phyloP scores from a whole-genome alignment of 805 yeast species.

The Ogataea siamensis region DNA sequence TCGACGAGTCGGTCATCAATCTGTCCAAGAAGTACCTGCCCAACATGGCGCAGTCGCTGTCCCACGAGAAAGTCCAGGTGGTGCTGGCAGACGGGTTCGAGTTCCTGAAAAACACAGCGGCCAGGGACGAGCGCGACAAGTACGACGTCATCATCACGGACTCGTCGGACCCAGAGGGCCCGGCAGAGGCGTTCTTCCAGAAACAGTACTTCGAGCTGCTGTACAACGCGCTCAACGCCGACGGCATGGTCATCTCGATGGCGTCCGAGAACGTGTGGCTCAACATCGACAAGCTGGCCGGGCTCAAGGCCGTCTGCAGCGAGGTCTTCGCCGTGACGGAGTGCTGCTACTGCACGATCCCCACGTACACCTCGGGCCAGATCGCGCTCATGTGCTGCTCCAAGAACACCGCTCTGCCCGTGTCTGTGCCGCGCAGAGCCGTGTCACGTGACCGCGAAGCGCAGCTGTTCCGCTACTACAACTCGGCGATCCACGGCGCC shows the following conservation, averaged over 20 bases:
- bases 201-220: slow-evolving; percentile 70
- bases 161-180: slow-evolving; percentile 91
- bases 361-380: slow-evolving; percentile 87
- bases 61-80: slow-evolving; percentile 64
- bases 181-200: slow-evolving; percentile 88
- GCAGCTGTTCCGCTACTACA: slow-evolving; percentile 61
- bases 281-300: slow-evolving; percentile 50
- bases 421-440: slow-evolving; percentile 52
- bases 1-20: slow-evolving; percentile 78
- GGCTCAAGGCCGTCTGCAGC: slow-evolving; percentile 46
- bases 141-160: slow-evolving; percentile 88
- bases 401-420: slow-evolving; percentile 45
- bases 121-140: slow-evolving; percentile 38
- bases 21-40: slow-evolving; percentile 73
- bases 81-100: slow-evolving; percentile 82
- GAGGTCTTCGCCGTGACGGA: slow-evolving; percentile 59
- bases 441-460: slow-evolving; percentile 46
- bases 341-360: slow-evolving; percentile 79
- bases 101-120: slow-evolving; percentile 49
- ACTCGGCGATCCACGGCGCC: slow-evolving; percentile 60
- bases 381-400: slow-evolving; percentile 75
- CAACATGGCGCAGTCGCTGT: slow-evolving; percentile 64
- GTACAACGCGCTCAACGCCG: slow-evolving; percentile 55
- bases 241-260: slow-evolving; percentile 69
- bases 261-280: slow-evolving; percentile 84